A percentile compares a stretch with the other conserved stretches of the same genome.
phyloP scores from a whole-genome alignment of 441 rosid genomes.

The Populus hybrid region DNA sequence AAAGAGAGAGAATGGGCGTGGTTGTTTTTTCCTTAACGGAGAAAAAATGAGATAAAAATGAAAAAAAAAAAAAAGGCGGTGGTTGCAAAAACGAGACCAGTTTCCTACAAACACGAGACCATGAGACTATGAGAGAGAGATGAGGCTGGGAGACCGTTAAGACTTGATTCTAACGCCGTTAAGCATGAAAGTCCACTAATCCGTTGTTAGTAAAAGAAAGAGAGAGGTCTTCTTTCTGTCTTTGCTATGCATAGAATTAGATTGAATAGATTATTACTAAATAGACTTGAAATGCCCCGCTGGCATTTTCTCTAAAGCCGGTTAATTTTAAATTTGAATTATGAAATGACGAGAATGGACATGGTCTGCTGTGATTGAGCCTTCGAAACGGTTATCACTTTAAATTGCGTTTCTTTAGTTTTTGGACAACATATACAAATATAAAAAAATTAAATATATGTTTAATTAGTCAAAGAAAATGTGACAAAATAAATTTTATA shows the following conservation, averaged over 20 bases:
- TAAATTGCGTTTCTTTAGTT: no score
- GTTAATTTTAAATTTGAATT: background rate
- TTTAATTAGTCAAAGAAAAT: background rate
- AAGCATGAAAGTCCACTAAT: slow-evolving; percentile 1
- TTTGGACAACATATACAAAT: no score
- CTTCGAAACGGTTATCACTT: background rate
- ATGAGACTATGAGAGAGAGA: background rate
- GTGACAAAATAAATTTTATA: background rate
- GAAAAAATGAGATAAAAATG: background rate
- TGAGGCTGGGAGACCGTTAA: slow-evolving; percentile 23
- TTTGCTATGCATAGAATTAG: background rate
- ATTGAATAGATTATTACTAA: background rate
- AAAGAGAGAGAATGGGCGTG: slow-evolving; percentile 17
- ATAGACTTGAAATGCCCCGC: slow-evolving; percentile 8
- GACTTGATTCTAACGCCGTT: slow-evolving; percentile 32
- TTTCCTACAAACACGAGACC: slow-evolving; percentile 30
- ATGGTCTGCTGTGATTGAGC: background rate
- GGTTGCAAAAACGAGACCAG: slow-evolving; percentile 15
- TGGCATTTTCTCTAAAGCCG: background rate
- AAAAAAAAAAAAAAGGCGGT: background rate
- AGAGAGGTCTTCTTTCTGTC: background rate
- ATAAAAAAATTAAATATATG: no score
- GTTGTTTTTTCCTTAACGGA: background rate
- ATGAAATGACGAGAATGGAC: background rate
- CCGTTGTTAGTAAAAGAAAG: background rate